A percentile compares a stretch with the other conserved stretches of the same genome.
Evolutionary conservation across 768 basidiomycete species (phyloP).

Genomic region (Suillus occidentalis): DNA sequence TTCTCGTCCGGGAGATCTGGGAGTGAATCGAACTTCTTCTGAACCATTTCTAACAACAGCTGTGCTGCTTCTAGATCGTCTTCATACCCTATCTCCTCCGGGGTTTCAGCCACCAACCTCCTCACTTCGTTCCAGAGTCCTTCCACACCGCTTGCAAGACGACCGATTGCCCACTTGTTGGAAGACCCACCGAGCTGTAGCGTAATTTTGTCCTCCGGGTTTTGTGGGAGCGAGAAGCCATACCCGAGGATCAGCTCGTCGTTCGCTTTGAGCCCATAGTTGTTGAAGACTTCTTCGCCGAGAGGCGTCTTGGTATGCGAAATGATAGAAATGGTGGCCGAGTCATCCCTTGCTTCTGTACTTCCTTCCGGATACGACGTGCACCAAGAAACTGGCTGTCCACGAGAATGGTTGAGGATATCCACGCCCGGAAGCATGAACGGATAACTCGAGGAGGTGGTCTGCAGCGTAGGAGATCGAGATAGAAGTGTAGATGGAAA

Average conservation of each 20-base stretch:
- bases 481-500: conserved; percentile 86
- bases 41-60: conserved; percentile 66
- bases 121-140: conserved; percentile 61
- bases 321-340: conserved; percentile 59
- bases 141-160: conserved; percentile 52
- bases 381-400: conserved; percentile 81
- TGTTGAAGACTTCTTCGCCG: conserved; percentile 75
- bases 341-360: conserved; percentile 29
- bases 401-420: conserved; percentile 81
- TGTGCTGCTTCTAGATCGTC: conserved; percentile 61
- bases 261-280: conserved; percentile 91
- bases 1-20: conserved; percentile 35
- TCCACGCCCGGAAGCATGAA: conserved; percentile 88
- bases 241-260: conserved; percentile 81
- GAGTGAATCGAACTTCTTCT: conserved; percentile 47
- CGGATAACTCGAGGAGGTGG: conserved; percentile 57
- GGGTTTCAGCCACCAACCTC: conserved; percentile 23
- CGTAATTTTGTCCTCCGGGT: conserved; percentile 85
- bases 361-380: conserved; percentile 41
- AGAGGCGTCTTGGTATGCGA: conserved; percentile 42
- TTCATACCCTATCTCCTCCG: conserved; percentile 43
- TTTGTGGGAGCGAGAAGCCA: conserved; percentile 78
- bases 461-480: conserved; percentile 48
- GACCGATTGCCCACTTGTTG: conserved; percentile 62
- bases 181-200: conserved; percentile 65